Base-by-base conservation (phyloP, 139 green algal species). In the Tetraselmis striata region DNA sequence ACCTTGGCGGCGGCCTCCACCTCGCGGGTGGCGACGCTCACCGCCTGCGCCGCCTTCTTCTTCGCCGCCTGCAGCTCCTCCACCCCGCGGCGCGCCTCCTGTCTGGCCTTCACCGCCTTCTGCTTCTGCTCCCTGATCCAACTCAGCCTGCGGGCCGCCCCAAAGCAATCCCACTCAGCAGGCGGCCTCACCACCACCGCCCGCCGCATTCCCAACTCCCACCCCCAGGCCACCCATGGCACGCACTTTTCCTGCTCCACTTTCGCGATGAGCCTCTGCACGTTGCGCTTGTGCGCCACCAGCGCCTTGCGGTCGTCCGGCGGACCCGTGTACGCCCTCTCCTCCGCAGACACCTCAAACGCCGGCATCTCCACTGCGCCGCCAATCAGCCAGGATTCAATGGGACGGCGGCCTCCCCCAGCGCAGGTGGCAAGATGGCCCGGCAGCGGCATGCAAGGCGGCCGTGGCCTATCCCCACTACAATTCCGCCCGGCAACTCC, bases 271-370 rank as follows among this genome's bases (percentile, higher is more conserved):
- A 67, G 45, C 45, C 18, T 18, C 45, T 67, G 45, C 45, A 67
- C 45, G 18, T 67, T 5, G 2, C 77, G 31, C 80, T 78, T 82
- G 82, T 90, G 85, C n/a, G 85, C 83, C 67, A 89, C 75, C 80
- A 92, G 79, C 25, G 78, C 88, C 82, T 88, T 90, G 75, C 89
- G 87, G 83, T 93, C 83, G 58, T 87, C 59, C 0, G 83, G 26
- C n/a, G 86, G 82, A 0, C 89, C 89, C 28, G 74, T 87, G 77
- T 81, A 91, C 27, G 80, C 77, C 23, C 28, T 74, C 75, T 89
- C 86, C 26, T 81, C 84, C 1, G 84, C 83, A 0, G 23, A 29
- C 2, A 91, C 26, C 75, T 87, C 85, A 85, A 67, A 67, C 11
- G 45, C 5, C 5, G 45, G 45, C 45, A 67, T 67, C 11, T 67